Evolutionary conservation across 2,329 filamentous ascomycete genomes (phyloP).

Genomic region (Beauveria australis): DNA sequence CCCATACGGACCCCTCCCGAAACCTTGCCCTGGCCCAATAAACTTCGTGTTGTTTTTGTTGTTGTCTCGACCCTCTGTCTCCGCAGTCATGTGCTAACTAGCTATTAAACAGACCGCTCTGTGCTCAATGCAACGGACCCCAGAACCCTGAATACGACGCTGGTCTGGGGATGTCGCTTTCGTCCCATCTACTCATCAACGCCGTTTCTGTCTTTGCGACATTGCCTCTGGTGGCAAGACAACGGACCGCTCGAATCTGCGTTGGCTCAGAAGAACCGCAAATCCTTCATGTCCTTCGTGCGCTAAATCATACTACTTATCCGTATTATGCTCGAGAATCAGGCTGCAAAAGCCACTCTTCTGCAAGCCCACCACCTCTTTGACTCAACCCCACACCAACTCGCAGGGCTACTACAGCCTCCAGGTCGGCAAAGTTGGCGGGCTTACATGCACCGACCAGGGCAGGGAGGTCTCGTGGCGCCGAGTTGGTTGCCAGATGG

Average conservation of each 20-base stretch:
- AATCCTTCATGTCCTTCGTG: no score
- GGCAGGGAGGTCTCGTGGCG: not conserved
- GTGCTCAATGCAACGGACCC: slow-evolving; percentile 3
- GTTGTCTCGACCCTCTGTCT: not conserved
- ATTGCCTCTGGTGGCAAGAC: not conserved
- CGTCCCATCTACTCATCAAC: not conserved
- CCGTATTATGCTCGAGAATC: not conserved
- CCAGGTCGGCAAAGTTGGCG: not conserved
- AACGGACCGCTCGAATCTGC: not conserved
- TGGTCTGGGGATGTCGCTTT: not conserved
- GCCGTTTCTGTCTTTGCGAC: not conserved
- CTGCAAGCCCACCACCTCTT: not conserved
- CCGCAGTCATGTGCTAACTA: not conserved
- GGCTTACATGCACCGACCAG: not conserved
- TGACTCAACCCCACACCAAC: not conserved
- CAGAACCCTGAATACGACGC: not conserved
- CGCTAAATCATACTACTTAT: not conserved
- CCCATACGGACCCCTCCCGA: not conserved
- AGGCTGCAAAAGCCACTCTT: not conserved
- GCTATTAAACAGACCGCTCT: not conserved
- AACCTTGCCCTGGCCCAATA: not conserved
- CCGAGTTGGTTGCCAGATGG: not conserved
- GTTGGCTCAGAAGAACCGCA: not conserved
- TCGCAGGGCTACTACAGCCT: not conserved
- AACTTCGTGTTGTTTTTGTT: not conserved